Evolutionary conservation across 768 basidiomycete species (phyloP).

Genomic region (Agaricus blazei): DNA sequence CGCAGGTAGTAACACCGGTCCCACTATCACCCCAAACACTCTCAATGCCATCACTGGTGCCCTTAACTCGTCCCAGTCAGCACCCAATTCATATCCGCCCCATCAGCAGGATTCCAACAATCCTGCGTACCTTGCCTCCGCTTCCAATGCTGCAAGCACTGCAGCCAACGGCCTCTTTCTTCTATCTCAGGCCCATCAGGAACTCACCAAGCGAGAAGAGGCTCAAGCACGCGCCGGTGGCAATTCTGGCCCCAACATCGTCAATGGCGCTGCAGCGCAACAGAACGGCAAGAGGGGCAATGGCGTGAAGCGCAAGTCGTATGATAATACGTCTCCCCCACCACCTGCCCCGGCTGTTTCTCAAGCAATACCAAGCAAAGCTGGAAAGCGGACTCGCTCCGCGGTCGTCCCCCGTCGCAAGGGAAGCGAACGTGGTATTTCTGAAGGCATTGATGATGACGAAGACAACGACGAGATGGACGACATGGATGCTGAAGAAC

Average conservation of each 20-base stretch:
- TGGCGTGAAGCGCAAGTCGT: conserved; percentile 59
- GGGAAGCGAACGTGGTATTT: conserved; percentile 24
- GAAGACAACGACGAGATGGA: conserved; percentile 37
- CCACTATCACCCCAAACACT: conserved; percentile 68
- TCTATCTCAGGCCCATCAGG: conserved; percentile 92
- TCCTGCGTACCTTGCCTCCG: conserved; percentile 30
- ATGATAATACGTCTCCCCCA: conserved; percentile 38
- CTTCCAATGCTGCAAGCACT: conserved; percentile 56
- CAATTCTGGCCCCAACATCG: conserved; percentile 26
- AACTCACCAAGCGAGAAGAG: conserved; percentile 93
- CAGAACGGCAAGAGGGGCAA: conserved; percentile 48
- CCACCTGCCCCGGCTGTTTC: conserved; percentile 22
- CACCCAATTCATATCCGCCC: conserved; percentile 30
- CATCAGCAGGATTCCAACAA: conserved; percentile 30
- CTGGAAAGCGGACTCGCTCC: conserved; percentile 35
- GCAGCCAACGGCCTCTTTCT: conserved; percentile 93
- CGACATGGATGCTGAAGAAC: conserved; percentile 34
- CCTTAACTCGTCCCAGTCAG: conserved; percentile 35
- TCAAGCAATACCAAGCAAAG: conserved; percentile 17
- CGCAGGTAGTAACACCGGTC: conserved; percentile 29
- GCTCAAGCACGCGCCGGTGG: conserved; percentile 59
- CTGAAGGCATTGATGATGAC: conserved; percentile 31
- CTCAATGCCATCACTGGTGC: conserved; percentile 79
- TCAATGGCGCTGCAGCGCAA: conserved; percentile 19
- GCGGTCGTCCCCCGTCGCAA: conserved; percentile 25